A percentile compares a stretch with the other conserved stretches of the same genome.
Conservation (phyloP, 192 early-diverging fungal genomes). For the Piromyces finnis region DNA sequence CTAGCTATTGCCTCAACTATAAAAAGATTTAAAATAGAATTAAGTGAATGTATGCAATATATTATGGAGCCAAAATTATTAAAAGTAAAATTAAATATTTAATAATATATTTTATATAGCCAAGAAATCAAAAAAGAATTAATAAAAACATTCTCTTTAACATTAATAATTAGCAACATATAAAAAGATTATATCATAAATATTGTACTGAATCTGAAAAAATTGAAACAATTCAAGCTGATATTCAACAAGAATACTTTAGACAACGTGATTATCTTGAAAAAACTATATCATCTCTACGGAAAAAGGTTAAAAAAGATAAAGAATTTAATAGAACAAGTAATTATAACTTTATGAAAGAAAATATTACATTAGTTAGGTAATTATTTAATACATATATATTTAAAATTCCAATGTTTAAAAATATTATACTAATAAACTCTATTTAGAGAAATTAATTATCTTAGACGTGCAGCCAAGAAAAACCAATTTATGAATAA, state of each 20-base stretch:
- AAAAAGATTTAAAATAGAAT: slow-evolving; percentile 30
- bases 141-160: no score
- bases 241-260: slow-evolving; percentile 29
- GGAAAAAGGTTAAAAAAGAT: slow-evolving; percentile 30
- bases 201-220: slow-evolving; percentile 23
- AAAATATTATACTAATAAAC: no score
- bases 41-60: slow-evolving; percentile 28
- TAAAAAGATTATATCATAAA: slow-evolving; percentile 39
- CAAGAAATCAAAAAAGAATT: no score
- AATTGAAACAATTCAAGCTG: slow-evolving; percentile 14
- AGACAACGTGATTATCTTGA: slow-evolving; percentile 40
- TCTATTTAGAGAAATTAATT: not conserved
- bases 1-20: slow-evolving; percentile 16
- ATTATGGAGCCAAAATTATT: slow-evolving; percentile 40
- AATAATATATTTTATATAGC: no score
- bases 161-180: slow-evolving; percentile 4
- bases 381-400: no score
- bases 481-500: not conserved
- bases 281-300: slow-evolving; percentile 27
- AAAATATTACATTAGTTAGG: not conserved
- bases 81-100: slow-evolving; percentile 11
- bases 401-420: no score
- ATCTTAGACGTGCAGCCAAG: not conserved
- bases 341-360: not conserved
- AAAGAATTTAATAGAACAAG: slow-evolving; percentile 3